These are phyloP conservation scores for Fusarium graminum DNA, from an alignment of 2,329 filamentous ascomycete species.

Conservation along the genomic window DNA sequence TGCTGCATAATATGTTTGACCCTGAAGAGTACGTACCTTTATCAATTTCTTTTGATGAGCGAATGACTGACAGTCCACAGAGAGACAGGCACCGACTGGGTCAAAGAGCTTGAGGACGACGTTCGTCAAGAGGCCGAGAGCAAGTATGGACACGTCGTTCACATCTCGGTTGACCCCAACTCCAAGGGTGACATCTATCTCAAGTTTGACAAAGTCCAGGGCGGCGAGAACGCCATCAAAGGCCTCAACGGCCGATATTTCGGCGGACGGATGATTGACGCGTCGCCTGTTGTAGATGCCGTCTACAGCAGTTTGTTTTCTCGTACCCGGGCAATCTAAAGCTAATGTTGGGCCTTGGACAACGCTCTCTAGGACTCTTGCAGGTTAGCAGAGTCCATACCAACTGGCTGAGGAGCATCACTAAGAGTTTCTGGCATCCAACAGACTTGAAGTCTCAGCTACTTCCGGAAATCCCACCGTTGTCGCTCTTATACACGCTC, in stretches of 20 bases:
- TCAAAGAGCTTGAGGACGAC: constrained; percentile 94
- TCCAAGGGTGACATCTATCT: constrained; percentile 97
- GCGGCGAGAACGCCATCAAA: constrained; percentile 97
- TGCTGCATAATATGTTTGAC: constrained; percentile 96
- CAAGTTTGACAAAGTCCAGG: constrained; percentile 96
- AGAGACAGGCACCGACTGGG: constrained; percentile 88
- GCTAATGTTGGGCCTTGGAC: constrained; percentile 66
- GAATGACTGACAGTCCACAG: constrained; percentile 63
- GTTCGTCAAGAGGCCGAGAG: constrained; percentile 91
- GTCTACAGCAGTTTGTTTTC: constrained; percentile 98
- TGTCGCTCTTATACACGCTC: constrained; percentile 15
- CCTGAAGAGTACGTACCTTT: constrained; percentile 80
- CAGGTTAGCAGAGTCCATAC: constrained; percentile 54
- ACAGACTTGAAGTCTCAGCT: constrained; percentile 49
- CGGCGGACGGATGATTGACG: constrained; percentile 91
- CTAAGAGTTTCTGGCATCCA: constrained; percentile 48
- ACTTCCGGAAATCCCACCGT: constrained; percentile 26
- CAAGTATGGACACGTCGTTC: constrained; percentile 97
- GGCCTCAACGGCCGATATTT: constrained; percentile 98
- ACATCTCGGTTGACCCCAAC: constrained; percentile 94
- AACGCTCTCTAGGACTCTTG: constrained; percentile 62
- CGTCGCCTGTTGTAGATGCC: constrained; percentile 95
- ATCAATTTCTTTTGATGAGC: background rate
- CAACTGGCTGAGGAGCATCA: constrained; percentile 46
- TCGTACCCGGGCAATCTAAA: constrained; percentile 83